phyloP scores from a whole-genome alignment of 1,284 basidiomycete genomes.

The Irpex rosettiformis region DNA sequence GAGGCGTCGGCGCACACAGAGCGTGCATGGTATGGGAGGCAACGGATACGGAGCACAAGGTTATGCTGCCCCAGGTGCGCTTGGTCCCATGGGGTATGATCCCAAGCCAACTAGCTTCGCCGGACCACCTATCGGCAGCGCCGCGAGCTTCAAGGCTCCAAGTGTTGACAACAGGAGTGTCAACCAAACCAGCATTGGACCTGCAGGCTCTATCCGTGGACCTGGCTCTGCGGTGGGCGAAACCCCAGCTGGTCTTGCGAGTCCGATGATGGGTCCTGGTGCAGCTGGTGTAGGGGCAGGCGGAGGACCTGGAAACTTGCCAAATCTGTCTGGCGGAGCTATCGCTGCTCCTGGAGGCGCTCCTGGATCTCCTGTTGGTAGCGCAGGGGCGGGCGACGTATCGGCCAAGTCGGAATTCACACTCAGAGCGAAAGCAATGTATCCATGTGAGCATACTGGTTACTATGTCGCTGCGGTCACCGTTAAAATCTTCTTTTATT shows the following conservation, averaged over 20 bases:
- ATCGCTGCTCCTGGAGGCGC: slow-evolving; percentile 10
- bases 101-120: slow-evolving; percentile 49
- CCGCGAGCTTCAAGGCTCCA: slow-evolving; percentile 58
- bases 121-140: slow-evolving; percentile 49
- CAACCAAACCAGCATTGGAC: slow-evolving; percentile 23
- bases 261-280: slow-evolving; percentile 60
- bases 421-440: slow-evolving; percentile 85
- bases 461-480: neutral
- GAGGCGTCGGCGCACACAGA: slow-evolving; percentile 48
- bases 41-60: slow-evolving; percentile 62
- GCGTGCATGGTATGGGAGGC: slow-evolving; percentile 59
- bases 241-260: slow-evolving; percentile 41
- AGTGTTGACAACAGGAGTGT: slow-evolving; percentile 39
- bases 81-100: slow-evolving; percentile 60
- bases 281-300: slow-evolving; percentile 54
- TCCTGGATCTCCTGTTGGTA: slow-evolving; percentile 18
- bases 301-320: slow-evolving; percentile 21
- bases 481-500: slow-evolving; percentile 7
- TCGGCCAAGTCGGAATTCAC: slow-evolving; percentile 36
- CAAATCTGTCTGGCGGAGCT: slow-evolving; percentile 12
- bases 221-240: slow-evolving; percentile 43
- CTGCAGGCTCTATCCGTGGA: slow-evolving; percentile 33
- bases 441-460: slow-evolving; percentile 57
- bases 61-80: slow-evolving; percentile 31
- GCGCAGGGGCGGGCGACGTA: slow-evolving; percentile 13